Evolutionary conservation across 2,329 filamentous ascomycete genomes (phyloP), one percentile per base, ranked within the genome.

Genomic region (Lachnellula suecica): DNA sequence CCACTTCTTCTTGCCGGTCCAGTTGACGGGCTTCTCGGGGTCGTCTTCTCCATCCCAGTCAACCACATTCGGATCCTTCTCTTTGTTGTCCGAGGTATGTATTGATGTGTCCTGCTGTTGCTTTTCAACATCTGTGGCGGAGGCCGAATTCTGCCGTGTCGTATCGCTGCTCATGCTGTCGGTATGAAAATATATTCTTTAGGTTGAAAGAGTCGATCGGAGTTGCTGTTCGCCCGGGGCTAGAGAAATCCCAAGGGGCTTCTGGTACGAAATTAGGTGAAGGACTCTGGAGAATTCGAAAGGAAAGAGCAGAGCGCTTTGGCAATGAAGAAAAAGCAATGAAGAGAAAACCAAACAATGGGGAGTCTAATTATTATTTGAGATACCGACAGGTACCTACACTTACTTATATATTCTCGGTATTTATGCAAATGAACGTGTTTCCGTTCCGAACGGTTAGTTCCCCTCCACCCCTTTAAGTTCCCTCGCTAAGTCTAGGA

Each of bases 41-140:
- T 84, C 81, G 45, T 79, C 73, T 58, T 79, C 76, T 37, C 71
- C 64, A 2, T 84, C 79, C 81, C 81, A 84, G 24, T 79, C 80
- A 22, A 84, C 74, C 52, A 83, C 60, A 37, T 57, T 50, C 6
- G 43, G 43, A 20, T 45, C 43, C 23, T 19, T 45, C 8, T 38
- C 35, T 17, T 38, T 17, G 13, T 10, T 2, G 13, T 17, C 4
- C 15, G n/a, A 9, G 4, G 35, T 6, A 3, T 38, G 15, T 4
- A 20, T 19, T 20, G 35, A 17, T 10, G 17, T 8, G 35, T 38
- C 35, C 13, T 22, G 35, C 10, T 38, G 35, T 20, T 38, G 35
- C 35, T 38, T 20, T 17, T 38, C 35, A 17, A 38, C n/a, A 17
- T 38, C 17, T 17, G 35, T 17, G 10, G 10, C 10, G 17, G 35